These are phyloP conservation scores for Fraxinus quadrangulata DNA, from an alignment of 257 asterid genomes.

Conservation along the genomic window DNA sequence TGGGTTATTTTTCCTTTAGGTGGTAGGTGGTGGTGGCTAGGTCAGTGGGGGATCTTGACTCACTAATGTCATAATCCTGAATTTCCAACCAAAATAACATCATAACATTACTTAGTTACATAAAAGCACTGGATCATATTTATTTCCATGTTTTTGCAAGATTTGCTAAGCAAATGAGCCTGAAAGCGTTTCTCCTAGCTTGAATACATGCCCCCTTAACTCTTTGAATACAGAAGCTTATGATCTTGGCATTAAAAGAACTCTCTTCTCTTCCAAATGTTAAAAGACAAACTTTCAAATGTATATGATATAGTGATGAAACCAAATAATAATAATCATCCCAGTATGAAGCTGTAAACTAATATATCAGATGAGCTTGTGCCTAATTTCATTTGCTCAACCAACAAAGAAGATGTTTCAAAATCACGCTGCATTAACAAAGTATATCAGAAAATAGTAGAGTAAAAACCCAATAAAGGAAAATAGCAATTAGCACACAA, in stretches of 20 bases:
- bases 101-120: too few species aligned
- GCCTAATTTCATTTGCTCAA: neutral
- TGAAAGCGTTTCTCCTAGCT: neutral
- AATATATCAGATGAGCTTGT: neutral
- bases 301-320: neutral
- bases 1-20: too few species aligned
- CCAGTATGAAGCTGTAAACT: neutral
- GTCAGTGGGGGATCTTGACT: too few species aligned
- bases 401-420: neutral
- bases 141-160: neutral
- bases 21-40: too few species aligned
- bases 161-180: neutral
- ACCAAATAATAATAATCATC: neutral
- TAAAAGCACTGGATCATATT: neutral
- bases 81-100: too few species aligned
- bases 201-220: neutral
- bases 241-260: neutral
- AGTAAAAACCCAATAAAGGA: neutral
- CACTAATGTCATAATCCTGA: too few species aligned
- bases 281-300: neutral
- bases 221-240: neutral
- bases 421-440: neutral
- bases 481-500: neutral
- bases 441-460: neutral
- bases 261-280: neutral